Base-by-base conservation (phyloP, 331 rosid species). In the Malus hybrid region DNA sequence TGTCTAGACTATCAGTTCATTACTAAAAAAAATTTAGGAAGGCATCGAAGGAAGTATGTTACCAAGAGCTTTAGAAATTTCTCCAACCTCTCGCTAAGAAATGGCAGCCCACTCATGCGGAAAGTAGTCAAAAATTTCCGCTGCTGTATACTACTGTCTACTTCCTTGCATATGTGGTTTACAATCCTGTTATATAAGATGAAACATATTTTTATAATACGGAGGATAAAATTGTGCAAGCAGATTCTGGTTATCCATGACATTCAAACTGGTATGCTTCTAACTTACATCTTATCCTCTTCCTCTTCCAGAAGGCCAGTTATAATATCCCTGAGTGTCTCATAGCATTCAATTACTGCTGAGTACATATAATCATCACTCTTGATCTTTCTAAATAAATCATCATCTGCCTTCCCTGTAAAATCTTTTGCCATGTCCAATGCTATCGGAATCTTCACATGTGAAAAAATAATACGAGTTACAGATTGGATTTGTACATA, bases 361-460 rank as follows among this genome's bases (percentile, higher is more conserved):
- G 95, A 85, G 76, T 70, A 80, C 99, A 92, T 94, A 77, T 92
- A 94, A 22, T 78, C 86, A 72, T 91, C 96, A 76, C 14, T 79
- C 81, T 24, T 87, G 55, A 94, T 90, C 96, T 89, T 92, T 79
- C 67, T 83, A 73, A 94, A 86, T 54, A 94, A 88, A 6, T 89
- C 99, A 39, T 73, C 85, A 82, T 93, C 98, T 0, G 86, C 85
- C 67, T 86, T 86, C 79, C 90, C 93, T 72, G 87, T 90, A 73
- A 85, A 88, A 84, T 91, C 98, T 81, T 94, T 94, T 39, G 96
- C 98, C 98, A 94, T 94, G 88, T 94, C 97, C 67, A 94, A 80
- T 62, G 98, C 98, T 83, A 94, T 91, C 6, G 98, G 98, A 86
- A 94, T 94, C 98, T 91, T 84, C 82, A 83, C 79, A 69, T 9